These are phyloP conservation scores for Penicillium silybi DNA, from an alignment of 495 filamentous ascomycete genomes.

Conservation along the genomic window DNA sequence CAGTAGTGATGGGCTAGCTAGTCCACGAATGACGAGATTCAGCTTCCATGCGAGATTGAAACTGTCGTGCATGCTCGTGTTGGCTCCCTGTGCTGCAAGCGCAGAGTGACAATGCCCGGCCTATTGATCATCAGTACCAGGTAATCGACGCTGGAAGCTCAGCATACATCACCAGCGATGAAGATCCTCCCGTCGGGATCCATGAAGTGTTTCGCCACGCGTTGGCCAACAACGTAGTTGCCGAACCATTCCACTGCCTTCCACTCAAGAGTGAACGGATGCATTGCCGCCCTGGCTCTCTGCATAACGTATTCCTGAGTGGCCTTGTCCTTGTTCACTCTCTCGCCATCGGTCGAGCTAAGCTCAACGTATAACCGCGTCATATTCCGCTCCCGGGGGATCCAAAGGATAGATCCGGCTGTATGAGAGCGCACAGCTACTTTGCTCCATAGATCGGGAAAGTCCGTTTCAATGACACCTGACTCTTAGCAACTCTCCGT, in stretches of 20 bases:
- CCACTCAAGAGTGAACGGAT: slow-evolving; percentile 68
- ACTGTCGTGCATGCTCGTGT: slow-evolving; percentile 77
- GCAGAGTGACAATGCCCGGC: slow-evolving; percentile 73
- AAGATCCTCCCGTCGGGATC: slow-evolving; percentile 64
- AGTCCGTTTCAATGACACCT: slow-evolving; percentile 66
- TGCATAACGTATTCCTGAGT: slow-evolving; percentile 66
- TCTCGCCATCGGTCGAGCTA: slow-evolving; percentile 60
- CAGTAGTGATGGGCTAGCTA: slow-evolving; percentile 54
- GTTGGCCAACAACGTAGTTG: slow-evolving; percentile 65
- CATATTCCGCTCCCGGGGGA: slow-evolving; percentile 71
- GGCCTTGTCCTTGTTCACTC: slow-evolving; percentile 56
- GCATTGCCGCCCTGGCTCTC: slow-evolving; percentile 60
- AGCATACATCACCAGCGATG: slow-evolving; percentile 71
- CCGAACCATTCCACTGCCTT: slow-evolving; percentile 59
- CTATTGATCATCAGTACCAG: slow-evolving; percentile 9
- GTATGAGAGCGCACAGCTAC: slow-evolving; percentile 60
- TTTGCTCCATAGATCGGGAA: slow-evolving; percentile 75
- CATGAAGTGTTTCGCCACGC: slow-evolving; percentile 66
- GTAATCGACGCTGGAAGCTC: not conserved
- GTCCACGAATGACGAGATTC: slow-evolving; percentile 60
- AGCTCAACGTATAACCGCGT: slow-evolving; percentile 75
- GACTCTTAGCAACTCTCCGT: not conserved
- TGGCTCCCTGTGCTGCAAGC: slow-evolving; percentile 89
- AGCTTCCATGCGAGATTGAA: slow-evolving; percentile 85
- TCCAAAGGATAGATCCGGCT: slow-evolving; percentile 70